Base-by-base conservation (phyloP, 164 flowering plant species). In the Malania oleifera region DNA sequence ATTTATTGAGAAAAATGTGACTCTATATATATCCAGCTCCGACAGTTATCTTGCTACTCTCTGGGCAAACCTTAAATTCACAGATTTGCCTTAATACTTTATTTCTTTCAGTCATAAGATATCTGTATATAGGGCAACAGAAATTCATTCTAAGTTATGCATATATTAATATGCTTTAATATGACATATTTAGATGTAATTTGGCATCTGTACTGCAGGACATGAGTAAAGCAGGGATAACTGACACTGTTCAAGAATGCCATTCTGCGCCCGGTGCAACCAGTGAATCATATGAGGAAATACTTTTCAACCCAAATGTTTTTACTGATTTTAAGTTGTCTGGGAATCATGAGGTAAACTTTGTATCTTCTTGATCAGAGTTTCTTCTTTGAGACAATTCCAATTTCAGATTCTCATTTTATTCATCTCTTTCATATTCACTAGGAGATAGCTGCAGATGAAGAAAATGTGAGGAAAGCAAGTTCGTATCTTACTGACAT, bases 391-490 rank as follows among this genome's bases (percentile, higher is more conserved):
- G 7, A 38, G 11, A 17, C 51, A n/a, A 38, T 38, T 9, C 26
- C 23, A 20, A 48, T 2, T 2, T 48, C 53, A 13, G n/a, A 25
- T 13, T 53, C 27, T 50, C 35, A n/a, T 15, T 46, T 49, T 40
- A 18, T 52, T 13, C 3, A 13, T 43, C 50, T 7, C 52, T 14
- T 74, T 38, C 17, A 6, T 39, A 25, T 53, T 58, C 37, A 37
- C 52, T 77, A 95, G 99, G 98, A 89, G 77, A 73, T 82, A 62
- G 76, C 79, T 51, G 79, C 80, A 31, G 99, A 95, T 78, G 96
- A 85, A 78, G 91, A 79, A 66, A 66, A 66, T 81, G 99, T 91
- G 70, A 84, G 74, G 77, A 84, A 86, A 71, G 96, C 69, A 52
- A 80, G 91, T 69, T 60, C 60, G 17, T 83, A 82, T 70, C 96